A percentile compares a stretch with the other conserved stretches of the same genome.
Evolutionary conservation across 2,329 filamentous ascomycete genomes (phyloP).

Genomic region (Trichoderma sp.): DNA sequence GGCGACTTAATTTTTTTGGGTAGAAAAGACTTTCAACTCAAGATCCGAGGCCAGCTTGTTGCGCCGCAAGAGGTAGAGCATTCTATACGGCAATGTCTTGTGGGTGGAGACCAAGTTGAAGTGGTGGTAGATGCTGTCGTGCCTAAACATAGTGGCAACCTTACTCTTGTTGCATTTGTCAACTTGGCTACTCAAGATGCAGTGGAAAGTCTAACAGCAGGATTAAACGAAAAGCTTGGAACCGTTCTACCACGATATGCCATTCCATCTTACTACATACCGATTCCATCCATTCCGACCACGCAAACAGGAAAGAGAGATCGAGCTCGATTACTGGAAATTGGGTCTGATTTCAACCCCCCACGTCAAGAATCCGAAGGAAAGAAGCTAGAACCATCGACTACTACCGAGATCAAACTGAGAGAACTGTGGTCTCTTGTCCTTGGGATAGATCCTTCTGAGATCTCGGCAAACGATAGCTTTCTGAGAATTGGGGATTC

Average conservation of each 20-base stretch:
- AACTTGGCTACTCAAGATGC: neutral
- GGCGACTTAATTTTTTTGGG: slow-evolving; percentile 6
- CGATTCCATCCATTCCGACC: neutral
- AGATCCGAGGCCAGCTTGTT: slow-evolving; percentile 11
- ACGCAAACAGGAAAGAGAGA: slow-evolving; percentile 13
- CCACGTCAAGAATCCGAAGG: neutral
- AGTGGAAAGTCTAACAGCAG: neutral
- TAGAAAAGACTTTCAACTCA: slow-evolving; percentile 14
- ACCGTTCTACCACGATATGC: neutral
- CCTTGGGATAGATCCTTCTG: neutral
- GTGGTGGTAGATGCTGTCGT: slow-evolving; percentile 8
- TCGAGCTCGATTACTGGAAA: slow-evolving; percentile 1
- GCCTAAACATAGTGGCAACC: neutral
- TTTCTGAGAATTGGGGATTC: slow-evolving; percentile 12
- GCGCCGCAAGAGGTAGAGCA: slow-evolving; percentile 6
- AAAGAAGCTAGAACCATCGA: neutral
- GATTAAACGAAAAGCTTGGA: neutral
- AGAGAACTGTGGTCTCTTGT: slow-evolving; percentile 10
- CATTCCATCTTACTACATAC: slow-evolving; percentile 15
- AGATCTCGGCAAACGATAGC: slow-evolving; percentile 10
- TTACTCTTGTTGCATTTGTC: slow-evolving; percentile 6
- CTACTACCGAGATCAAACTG: neutral
- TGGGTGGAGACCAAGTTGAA: neutral
- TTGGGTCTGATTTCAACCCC: neutral
- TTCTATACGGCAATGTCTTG: neutral